Conservation (phyloP, 2,329 filamentous ascomycete genomes). For the Aspergillus novofumigatus region DNA sequence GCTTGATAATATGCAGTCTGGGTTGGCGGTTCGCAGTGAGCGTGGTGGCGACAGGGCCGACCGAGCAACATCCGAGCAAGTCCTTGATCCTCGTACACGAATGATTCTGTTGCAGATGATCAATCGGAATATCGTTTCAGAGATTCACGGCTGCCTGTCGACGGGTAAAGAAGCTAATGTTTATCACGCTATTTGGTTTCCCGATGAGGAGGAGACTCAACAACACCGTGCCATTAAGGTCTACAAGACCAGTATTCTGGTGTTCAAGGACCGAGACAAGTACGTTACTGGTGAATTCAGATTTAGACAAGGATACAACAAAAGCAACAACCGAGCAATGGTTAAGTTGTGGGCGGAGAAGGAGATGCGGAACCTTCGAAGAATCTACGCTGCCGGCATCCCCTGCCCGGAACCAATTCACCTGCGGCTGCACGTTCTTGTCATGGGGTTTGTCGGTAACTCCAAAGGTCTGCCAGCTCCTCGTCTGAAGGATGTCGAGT, state of each 20-base stretch:
- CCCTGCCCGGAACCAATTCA: slow-evolving; percentile 85
- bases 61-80: slow-evolving; percentile 89
- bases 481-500: slow-evolving; percentile 77
- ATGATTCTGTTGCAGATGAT: slow-evolving; percentile 97
- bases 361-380: slow-evolving; percentile 88
- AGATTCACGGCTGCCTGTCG: slow-evolving; percentile 91
- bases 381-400: slow-evolving; percentile 79
- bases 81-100: slow-evolving; percentile 86
- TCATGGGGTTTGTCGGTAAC: slow-evolving; percentile 91
- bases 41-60: slow-evolving; percentile 71
- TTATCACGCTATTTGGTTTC: slow-evolving; percentile 75
- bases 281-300: slow-evolving; percentile 94
- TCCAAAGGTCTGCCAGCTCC: slow-evolving; percentile 83
- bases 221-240: slow-evolving; percentile 90
- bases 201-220: slow-evolving; percentile 46
- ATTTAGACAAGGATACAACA: slow-evolving; percentile 87
- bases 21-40: slow-evolving; percentile 47
- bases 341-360: slow-evolving; percentile 99
- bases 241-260: slow-evolving; percentile 96
- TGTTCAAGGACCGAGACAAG: slow-evolving; percentile 95
- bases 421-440: slow-evolving; percentile 87
- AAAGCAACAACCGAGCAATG: slow-evolving; percentile 93
- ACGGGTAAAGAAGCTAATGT: slow-evolving; percentile 99
- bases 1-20: slow-evolving; percentile 60
- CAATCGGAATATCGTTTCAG: slow-evolving; percentile 81